Conservation (phyloP, 2,329 filamentous ascomycete species). For the Cryphonectria japonica region DNA sequence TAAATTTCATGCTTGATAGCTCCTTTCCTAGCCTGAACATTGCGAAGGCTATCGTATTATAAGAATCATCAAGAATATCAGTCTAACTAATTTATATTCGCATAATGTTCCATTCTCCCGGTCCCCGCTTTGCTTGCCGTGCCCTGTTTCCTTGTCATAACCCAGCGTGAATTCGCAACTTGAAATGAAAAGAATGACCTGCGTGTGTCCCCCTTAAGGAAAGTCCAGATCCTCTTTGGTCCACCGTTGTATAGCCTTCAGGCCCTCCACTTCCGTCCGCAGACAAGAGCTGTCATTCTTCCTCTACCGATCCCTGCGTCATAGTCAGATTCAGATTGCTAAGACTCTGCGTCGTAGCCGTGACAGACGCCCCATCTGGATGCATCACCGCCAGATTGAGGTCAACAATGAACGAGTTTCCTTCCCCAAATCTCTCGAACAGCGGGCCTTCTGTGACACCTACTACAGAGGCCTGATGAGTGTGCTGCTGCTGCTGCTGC, state of each 20-base stretch:
- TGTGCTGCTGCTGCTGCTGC: background rate
- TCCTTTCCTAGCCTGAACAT: too few relatives aligned
- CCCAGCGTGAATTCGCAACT: background rate
- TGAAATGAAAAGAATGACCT: background rate
- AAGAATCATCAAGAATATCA: background rate
- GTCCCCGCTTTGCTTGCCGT: too few relatives aligned
- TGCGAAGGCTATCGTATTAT: too few relatives aligned
- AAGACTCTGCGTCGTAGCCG: slow-evolving; percentile 7
- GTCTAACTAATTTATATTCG: background rate
- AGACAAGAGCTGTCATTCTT: background rate
- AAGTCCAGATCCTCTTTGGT: background rate
- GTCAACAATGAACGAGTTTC: slow-evolving; percentile 20
- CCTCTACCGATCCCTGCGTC: background rate
- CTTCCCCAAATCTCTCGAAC: background rate
- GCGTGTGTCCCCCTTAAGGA: background rate
- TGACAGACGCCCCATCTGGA: slow-evolving; percentile 16
- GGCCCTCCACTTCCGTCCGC: background rate
- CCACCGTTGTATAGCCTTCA: background rate
- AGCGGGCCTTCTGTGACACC: background rate
- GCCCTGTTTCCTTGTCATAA: background rate
- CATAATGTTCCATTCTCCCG: background rate
- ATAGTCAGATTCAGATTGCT: slow-evolving; percentile 7
- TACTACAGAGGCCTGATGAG: background rate
- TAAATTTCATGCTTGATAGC: too few relatives aligned
- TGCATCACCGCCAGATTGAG: slow-evolving; percentile 20